These are phyloP conservation scores for Scopulariopsis brevicaulis DNA, from an alignment of 2,329 filamentous ascomycete species.

Conservation along the genomic window DNA sequence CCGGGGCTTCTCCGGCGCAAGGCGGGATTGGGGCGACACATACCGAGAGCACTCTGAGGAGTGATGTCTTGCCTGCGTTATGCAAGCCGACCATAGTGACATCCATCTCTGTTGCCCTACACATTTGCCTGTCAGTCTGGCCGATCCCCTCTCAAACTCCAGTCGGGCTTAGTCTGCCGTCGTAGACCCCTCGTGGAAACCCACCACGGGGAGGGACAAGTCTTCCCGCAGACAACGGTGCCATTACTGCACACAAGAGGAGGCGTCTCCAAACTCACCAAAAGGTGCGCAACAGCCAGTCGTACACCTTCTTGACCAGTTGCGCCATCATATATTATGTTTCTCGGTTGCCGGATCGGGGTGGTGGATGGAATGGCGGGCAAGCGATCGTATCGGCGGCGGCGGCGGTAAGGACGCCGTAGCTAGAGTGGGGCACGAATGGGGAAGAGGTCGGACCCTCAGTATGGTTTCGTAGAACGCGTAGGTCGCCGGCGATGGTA, in stretches of 20 bases:
- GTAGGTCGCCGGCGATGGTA: neutral
- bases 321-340: slow-evolving; percentile 57
- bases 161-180: neutral
- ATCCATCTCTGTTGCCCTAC: slow-evolving; percentile 97
- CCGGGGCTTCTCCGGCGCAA: neutral
- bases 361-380: neutral
- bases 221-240: neutral
- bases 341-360: neutral
- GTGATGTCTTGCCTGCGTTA: slow-evolving; percentile 94
- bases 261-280: slow-evolving; percentile 52
- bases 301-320: slow-evolving; percentile 89
- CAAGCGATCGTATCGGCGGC: neutral
- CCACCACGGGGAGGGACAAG: neutral
- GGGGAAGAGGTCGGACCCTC: neutral
- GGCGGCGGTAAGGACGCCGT: neutral
- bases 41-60: slow-evolving; percentile 90
- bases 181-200: neutral
- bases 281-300: slow-evolving; percentile 95
- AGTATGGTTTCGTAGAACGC: neutral
- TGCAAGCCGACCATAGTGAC: slow-evolving; percentile 98
- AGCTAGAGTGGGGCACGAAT: neutral
- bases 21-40: slow-evolving; percentile 25
- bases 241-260: neutral
- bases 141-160: neutral
- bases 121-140: slow-evolving; percentile 3